Evolutionary conservation across 768 basidiomycete genomes (phyloP), one percentile per base, ranked within the genome.

Genomic region (Hygrophorus russula): DNA sequence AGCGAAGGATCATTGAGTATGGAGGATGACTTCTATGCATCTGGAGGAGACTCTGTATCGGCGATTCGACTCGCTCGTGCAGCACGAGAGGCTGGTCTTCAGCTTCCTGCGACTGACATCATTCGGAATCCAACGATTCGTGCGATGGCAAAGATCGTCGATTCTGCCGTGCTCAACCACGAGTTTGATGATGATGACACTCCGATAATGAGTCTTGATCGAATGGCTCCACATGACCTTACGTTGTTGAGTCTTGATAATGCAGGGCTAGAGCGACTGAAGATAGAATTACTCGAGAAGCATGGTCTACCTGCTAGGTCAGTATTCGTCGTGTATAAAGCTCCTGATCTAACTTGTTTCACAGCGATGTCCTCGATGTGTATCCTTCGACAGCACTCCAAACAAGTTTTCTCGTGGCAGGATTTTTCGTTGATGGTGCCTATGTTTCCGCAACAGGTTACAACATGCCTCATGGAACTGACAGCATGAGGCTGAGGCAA

Each of bases 41-140:
- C 29, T 30, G 39, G 39, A 40, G 39, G 39, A 2, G 39, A 40
- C 28, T 40, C 39, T 10, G 29, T 40, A 18, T 40, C 39, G 24
- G 39, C 39, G 2, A 29, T 40, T 28, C 29, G 28, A 5, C 15
- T 40, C 19, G 39, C 39, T 27, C 15, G 24, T 30, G 39, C 39
- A 5, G 39, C 39, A 10, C 39, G 39, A 9, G 24, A 5, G 6
- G 39, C 39, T 28, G 39, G 39, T 40, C 39, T 40, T 40, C 39
- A 6, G 4, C 39, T 40, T 18, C 39, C 24, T 4, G 39, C 14
- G 13, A 40, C 28, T 7, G 39, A 40, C 39, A 40, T 40, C 14
- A 40, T 40, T 40, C 39, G 39, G 6, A 40, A 40, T 13, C 39
- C 39, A 6, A 40, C 39, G 19, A 15, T 40, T 40, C 39, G 39